phyloP scores from a whole-genome alignment of 2,329 filamentous ascomycete species.

The Curvularia hawaiiensis region DNA sequence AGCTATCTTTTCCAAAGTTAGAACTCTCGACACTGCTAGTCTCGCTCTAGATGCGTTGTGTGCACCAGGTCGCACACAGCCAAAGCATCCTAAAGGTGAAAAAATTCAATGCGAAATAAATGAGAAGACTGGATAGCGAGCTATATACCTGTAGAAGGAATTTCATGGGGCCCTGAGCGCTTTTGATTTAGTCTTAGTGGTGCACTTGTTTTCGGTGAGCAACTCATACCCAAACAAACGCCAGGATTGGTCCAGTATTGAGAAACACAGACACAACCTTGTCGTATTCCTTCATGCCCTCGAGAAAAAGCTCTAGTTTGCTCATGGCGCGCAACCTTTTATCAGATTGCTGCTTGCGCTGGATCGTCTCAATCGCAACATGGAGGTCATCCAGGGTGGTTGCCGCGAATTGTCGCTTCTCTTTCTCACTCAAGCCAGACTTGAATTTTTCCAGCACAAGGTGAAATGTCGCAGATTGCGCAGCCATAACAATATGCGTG shows the following conservation, averaged over 20 bases:
- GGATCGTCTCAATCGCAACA: slow-evolving; percentile 27
- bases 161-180: slow-evolving; percentile 42
- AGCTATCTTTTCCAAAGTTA: slow-evolving; percentile 28
- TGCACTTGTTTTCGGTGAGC: neutral
- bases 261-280: slow-evolving; percentile 45
- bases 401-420: slow-evolving; percentile 13
- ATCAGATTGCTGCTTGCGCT: slow-evolving; percentile 32
- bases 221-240: slow-evolving; percentile 34
- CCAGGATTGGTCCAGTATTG: slow-evolving; percentile 38
- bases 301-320: slow-evolving; percentile 21
- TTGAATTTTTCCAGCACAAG: slow-evolving; percentile 16
- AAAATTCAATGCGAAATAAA: neutral
- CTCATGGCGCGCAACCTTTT: slow-evolving; percentile 35
- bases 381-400: slow-evolving; percentile 28
- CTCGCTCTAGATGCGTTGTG: neutral
- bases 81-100: neutral
- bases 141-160: slow-evolving; percentile 39
- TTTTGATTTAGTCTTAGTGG: neutral
- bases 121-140: neutral
- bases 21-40: neutral
- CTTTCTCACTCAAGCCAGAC: slow-evolving; percentile 7
- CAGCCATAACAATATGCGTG: neutral
- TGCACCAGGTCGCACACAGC: neutral
- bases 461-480: neutral
- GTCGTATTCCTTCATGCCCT: slow-evolving; percentile 47